A percentile compares a stretch with the other conserved stretches of the same genome.
Conservation (phyloP, 345 rosid genomes). For the Clausena lansium region DNA sequence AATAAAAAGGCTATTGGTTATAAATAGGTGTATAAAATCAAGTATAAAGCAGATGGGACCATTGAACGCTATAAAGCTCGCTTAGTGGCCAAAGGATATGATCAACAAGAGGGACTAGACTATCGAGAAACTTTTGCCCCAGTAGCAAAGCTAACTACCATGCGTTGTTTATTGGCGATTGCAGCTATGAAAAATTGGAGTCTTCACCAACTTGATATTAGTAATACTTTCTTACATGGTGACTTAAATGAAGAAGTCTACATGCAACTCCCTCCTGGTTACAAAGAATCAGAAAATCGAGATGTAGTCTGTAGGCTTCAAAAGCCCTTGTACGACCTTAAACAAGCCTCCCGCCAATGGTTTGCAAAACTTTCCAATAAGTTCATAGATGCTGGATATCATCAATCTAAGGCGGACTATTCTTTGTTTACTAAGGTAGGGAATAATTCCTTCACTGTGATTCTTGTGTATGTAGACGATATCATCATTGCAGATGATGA, state of each 20-base stretch:
- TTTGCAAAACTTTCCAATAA: neutral
- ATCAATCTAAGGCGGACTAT: neutral
- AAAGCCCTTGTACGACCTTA: neutral
- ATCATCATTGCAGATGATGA: neutral
- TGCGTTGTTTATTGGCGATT: neutral
- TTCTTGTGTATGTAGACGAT: neutral
- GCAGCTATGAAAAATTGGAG: neutral
- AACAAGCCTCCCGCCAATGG: neutral
- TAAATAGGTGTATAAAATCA: slow-evolving; percentile 4
- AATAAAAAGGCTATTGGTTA: neutral
- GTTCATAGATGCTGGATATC: neutral
- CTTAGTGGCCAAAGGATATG: neutral
- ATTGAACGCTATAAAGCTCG: neutral
- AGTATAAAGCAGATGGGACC: neutral
- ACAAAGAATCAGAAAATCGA: neutral
- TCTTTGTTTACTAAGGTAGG: neutral
- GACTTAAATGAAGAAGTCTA: neutral
- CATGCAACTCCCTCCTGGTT: neutral
- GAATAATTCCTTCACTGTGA: too few species aligned
- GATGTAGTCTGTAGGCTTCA: neutral
- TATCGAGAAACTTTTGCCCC: neutral
- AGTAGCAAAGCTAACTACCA: neutral
- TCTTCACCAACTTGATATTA: slow-evolving; percentile 2
- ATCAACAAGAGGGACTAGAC: neutral
- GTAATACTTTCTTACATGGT: slow-evolving; percentile 1